Conservation (phyloP, 495 filamentous ascomycete genomes). For the Tuber indicum region DNA sequence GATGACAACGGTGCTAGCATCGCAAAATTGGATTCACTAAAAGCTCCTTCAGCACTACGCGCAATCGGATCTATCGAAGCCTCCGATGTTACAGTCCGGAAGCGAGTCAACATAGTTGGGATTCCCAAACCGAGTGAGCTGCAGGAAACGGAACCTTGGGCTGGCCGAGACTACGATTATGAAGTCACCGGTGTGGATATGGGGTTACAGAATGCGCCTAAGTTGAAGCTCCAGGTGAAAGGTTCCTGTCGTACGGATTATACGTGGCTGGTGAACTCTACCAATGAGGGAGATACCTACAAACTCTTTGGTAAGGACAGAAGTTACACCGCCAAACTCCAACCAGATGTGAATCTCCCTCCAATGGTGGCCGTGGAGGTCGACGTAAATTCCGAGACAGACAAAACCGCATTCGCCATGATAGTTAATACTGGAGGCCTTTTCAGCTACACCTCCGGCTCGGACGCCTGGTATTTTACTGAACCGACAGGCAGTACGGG, state of each 20-base stretch:
- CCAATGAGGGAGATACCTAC: background rate
- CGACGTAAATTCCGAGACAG: background rate
- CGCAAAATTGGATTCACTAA: background rate
- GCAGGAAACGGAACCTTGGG: no score
- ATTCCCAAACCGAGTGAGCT: no score
- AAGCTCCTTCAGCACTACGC: background rate
- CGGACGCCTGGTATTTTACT: background rate
- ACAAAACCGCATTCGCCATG: background rate
- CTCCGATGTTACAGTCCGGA: no score
- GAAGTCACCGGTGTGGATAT: no score
- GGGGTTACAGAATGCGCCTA: no score
- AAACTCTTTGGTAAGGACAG: background rate
- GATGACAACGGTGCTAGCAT: background rate
- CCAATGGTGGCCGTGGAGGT: background rate
- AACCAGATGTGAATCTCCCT: background rate
- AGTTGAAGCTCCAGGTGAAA: no score
- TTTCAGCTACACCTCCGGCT: background rate
- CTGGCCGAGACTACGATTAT: no score
- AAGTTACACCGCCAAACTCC: accelerated
- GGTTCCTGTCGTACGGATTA: no score
- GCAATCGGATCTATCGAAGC: background rate
- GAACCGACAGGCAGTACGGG: background rate
- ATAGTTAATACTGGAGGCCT: background rate
- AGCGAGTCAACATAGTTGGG: no score
- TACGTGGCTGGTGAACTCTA: background rate